These are phyloP conservation scores for Globisporangium carolinianum DNA, from an alignment of 352 stramenopile species.

Conservation along the genomic window DNA sequence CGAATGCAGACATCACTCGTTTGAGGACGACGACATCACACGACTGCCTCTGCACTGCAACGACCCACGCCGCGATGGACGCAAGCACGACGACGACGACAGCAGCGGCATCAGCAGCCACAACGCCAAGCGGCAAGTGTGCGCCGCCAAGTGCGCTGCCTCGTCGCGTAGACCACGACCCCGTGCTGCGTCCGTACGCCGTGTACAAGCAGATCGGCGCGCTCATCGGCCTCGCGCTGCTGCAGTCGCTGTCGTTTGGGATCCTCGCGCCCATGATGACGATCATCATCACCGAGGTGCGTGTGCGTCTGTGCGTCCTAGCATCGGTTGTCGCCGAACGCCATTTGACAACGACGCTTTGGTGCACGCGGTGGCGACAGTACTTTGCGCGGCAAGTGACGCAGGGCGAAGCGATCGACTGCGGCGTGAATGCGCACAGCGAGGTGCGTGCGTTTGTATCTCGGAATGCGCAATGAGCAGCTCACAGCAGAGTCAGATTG, in stretches of 20 bases:
- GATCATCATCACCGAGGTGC: slow-evolving; percentile 58
- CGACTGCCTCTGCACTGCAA: too few species aligned
- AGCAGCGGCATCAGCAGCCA: neutral
- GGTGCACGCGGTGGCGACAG: slow-evolving; percentile 18
- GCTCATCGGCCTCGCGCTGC: slow-evolving; percentile 37
- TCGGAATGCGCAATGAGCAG: too few species aligned
- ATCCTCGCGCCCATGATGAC: slow-evolving; percentile 60
- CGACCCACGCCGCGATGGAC: too few species aligned
- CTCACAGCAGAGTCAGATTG: neutral
- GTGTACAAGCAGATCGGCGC: slow-evolving; percentile 26
- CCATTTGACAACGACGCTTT: too few species aligned
- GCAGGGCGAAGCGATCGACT: slow-evolving; percentile 45
- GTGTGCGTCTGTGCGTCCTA: slow-evolving; percentile 6
- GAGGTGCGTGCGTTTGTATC: slow-evolving; percentile 16
- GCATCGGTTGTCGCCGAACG: too few species aligned
- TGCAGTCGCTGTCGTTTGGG: slow-evolving; percentile 51
- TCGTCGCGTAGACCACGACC: neutral
- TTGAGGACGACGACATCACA: too few species aligned
- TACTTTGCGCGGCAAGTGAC: slow-evolving; percentile 66
- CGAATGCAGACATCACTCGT: too few species aligned
- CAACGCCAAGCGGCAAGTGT: neutral
- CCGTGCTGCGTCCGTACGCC: neutral
- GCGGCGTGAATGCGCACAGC: slow-evolving; percentile 31
- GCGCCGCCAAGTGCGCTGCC: neutral
- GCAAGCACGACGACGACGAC: neutral